Evolutionary conservation across 352 stramenopile genomes (phyloP).

Genomic region (Peronospora farinosa): DNA sequence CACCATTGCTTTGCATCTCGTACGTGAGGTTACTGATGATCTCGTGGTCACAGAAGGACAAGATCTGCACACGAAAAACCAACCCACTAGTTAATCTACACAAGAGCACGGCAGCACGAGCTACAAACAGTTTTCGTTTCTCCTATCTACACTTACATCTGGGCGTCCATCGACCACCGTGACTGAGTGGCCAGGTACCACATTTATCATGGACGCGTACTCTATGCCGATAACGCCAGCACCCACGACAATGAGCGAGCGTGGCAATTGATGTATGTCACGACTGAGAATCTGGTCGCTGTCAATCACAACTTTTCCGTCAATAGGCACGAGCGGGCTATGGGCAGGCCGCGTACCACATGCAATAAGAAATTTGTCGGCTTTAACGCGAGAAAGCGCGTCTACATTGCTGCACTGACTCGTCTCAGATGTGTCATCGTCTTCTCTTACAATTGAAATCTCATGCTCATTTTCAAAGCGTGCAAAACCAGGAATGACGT

Average conservation of each 20-base stretch:
- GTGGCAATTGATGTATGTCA: slow-evolving; percentile 57
- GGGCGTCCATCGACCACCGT: slow-evolving; percentile 79
- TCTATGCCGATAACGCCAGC: slow-evolving; percentile 88
- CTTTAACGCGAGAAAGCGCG: slow-evolving; percentile 41
- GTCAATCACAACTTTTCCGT: slow-evolving; percentile 79
- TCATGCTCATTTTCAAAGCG: slow-evolving; percentile 73
- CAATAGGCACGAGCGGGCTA: slow-evolving; percentile 68
- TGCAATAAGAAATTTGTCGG: slow-evolving; percentile 79
- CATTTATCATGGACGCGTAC: slow-evolving; percentile 88
- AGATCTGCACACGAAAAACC: slow-evolving; percentile 34
- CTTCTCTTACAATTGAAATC: slow-evolving; percentile 59
- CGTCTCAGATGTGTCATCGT: slow-evolving; percentile 11
- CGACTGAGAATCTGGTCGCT: slow-evolving; percentile 76
- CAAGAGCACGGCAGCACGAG: neutral
- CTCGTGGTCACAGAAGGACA: slow-evolving; percentile 82
- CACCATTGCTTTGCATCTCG: slow-evolving; percentile 86
- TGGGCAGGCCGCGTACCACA: slow-evolving; percentile 81
- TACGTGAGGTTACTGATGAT: slow-evolving; percentile 85
- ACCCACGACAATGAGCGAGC: slow-evolving; percentile 75
- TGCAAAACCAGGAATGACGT: slow-evolving; percentile 64
- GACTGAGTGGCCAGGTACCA: slow-evolving; percentile 80
- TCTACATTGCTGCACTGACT: slow-evolving; percentile 18
- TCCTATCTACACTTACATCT: slow-evolving; percentile 35
- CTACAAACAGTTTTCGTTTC: neutral
- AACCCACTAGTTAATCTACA: neutral